A percentile compares a stretch with the other conserved stretches of the same genome.
phyloP scores from a whole-genome alignment of 352 stramenopile genomes.

The Globisporangium spiculum region DNA sequence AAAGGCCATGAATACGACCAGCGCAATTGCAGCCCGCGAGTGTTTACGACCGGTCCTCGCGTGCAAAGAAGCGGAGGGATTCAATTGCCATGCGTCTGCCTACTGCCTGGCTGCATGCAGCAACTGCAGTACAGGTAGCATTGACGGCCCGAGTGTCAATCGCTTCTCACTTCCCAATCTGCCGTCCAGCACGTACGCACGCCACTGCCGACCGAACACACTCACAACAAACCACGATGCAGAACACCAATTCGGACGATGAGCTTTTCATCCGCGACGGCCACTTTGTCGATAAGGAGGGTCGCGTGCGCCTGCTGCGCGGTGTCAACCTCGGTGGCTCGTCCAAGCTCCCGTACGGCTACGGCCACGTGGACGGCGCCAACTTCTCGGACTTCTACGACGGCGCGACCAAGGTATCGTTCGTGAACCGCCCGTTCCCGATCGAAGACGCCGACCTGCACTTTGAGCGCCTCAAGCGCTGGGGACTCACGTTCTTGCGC shows the following conservation, averaged over 20 bases:
- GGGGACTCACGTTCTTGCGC: slow-evolving; percentile 81
- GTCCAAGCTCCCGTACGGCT: slow-evolving; percentile 79
- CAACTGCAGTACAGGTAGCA: too few species aligned
- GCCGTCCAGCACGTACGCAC: background rate
- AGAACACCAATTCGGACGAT: slow-evolving; percentile 5
- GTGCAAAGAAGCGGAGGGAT: background rate
- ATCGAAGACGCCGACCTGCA: slow-evolving; percentile 78
- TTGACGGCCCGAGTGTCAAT: background rate
- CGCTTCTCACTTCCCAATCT: slow-evolving; percentile 1
- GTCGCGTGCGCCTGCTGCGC: slow-evolving; percentile 67
- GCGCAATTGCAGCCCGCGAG: slow-evolving; percentile 1
- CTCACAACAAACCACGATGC: background rate
- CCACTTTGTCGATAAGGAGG: slow-evolving; percentile 80
- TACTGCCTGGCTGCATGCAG: too few species aligned
- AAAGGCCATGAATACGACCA: slow-evolving; percentile 3
- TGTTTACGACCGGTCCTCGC: background rate
- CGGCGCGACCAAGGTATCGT: slow-evolving; percentile 48
- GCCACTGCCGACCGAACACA: background rate
- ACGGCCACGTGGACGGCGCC: slow-evolving; percentile 44
- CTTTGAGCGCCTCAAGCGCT: slow-evolving; percentile 73
- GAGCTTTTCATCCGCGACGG: slow-evolving; percentile 49
- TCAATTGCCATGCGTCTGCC: background rate
- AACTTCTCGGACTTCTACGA: slow-evolving; percentile 48
- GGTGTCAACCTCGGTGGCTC: slow-evolving; percentile 88
- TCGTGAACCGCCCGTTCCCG: slow-evolving; percentile 84